Percentiles rank a stretch among this genome's conserved stretches.
These are phyloP conservation scores for Paspalum vaginatum DNA, from an alignment of 176 grass and related monocot species.

Conservation along the genomic window DNA sequence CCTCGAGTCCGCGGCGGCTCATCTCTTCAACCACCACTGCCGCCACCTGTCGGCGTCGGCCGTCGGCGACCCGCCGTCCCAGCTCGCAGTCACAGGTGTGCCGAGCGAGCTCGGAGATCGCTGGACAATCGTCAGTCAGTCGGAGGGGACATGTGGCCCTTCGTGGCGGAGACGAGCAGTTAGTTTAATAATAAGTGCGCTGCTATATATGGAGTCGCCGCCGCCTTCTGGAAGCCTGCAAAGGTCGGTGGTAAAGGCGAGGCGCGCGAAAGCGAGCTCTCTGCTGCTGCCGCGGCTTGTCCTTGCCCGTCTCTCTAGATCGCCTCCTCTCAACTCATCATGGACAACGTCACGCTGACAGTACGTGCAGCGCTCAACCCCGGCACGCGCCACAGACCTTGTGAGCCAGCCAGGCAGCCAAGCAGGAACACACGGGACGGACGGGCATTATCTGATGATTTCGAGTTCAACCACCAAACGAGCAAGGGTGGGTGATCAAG, in stretches of 20 bases:
- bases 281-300: not conserved
- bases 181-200: not conserved
- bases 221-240: slow-evolving; percentile 16
- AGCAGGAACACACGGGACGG: not conserved
- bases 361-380: not conserved
- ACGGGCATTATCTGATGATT: too few relatives aligned
- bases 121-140: not conserved
- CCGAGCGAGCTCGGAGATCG: not conserved
- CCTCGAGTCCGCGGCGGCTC: too few relatives aligned
- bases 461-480: too few relatives aligned
- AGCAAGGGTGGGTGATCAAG: not conserved
- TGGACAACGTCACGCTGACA: not conserved
- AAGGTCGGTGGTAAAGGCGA: slow-evolving; percentile 12
- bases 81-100: not conserved
- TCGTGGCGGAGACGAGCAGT: not conserved
- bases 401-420: not conserved
- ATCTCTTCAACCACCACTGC: too few relatives aligned
- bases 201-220: too few relatives aligned
- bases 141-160: not conserved
- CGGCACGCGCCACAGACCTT: not conserved
- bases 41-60: too few relatives aligned
- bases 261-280: slow-evolving; percentile 14
- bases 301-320: not conserved
- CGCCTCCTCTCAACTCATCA: not conserved
- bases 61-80: too few relatives aligned